These are phyloP conservation scores for Tolypocladium nubicola DNA, from an alignment of 2,329 filamentous ascomycete genomes.

Conservation along the genomic window DNA sequence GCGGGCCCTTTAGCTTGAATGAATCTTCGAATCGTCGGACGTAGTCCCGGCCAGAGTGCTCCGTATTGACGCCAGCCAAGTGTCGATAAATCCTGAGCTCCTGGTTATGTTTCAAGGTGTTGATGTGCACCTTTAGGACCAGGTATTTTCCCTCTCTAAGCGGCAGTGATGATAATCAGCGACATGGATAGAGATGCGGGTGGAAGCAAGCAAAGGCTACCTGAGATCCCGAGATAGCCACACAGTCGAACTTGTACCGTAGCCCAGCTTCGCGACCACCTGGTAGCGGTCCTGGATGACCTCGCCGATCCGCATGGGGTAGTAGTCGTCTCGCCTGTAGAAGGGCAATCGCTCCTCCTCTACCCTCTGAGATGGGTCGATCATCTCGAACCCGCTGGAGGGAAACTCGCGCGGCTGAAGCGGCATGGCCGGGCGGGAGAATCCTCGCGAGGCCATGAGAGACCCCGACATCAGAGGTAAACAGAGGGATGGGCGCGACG, in stretches of 20 bases:
- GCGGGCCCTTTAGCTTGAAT: slow-evolving; percentile 18
- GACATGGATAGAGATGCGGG: not conserved
- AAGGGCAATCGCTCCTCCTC: slow-evolving; percentile 16
- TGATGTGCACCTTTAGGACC: slow-evolving; percentile 23
- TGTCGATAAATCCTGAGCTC: slow-evolving; percentile 19
- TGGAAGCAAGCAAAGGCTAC: slow-evolving; percentile 1
- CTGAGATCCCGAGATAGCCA: slow-evolving; percentile 29
- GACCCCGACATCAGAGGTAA: not conserved
- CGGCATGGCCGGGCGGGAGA: not conserved
- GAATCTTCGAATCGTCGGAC: slow-evolving; percentile 23
- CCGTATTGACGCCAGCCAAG: slow-evolving; percentile 10
- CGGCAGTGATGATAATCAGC: not conserved
- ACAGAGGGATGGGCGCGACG: not conserved
- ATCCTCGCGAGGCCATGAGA: not conserved
- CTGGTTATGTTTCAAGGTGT: slow-evolving; percentile 14
- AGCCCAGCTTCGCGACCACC: slow-evolving; percentile 30
- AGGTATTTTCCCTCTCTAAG: slow-evolving; percentile 13
- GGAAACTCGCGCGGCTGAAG: slow-evolving; percentile 4
- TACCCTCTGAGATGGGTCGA: slow-evolving; percentile 8
- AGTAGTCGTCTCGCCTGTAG: slow-evolving; percentile 19
- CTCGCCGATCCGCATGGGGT: slow-evolving; percentile 23
- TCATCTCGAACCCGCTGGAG: slow-evolving; percentile 8
- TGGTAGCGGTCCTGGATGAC: slow-evolving; percentile 21
- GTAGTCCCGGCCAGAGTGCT: slow-evolving; percentile 17
- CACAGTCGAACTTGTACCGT: slow-evolving; percentile 27